Percentiles rank a stretch among this genome's conserved stretches.
These are phyloP conservation scores for Aspergillus ostianus DNA, from an alignment of 495 filamentous ascomycete species.

Conservation along the genomic window DNA sequence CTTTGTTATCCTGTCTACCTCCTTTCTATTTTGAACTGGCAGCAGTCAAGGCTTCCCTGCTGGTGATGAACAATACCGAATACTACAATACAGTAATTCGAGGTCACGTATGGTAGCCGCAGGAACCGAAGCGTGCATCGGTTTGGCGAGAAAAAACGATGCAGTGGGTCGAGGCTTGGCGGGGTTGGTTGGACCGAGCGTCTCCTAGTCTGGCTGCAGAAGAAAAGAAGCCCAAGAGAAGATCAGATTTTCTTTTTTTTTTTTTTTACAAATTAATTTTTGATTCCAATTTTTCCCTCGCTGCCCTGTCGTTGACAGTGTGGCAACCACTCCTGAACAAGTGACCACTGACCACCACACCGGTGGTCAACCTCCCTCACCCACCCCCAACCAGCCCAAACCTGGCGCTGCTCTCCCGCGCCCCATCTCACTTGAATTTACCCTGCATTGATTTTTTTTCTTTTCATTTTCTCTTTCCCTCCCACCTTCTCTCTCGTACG, in stretches of 20 bases:
- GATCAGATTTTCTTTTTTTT: slow-evolving; percentile 5
- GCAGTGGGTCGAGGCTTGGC: slow-evolving; percentile 20
- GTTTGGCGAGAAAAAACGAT: slow-evolving; percentile 19
- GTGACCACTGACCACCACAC: slow-evolving; percentile 3
- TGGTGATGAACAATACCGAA: too few relatives aligned
- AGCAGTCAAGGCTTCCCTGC: background rate
- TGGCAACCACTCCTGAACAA: slow-evolving; percentile 14
- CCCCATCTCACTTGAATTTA: slow-evolving; percentile 10
- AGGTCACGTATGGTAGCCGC: slow-evolving; percentile 23
- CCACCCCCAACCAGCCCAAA: slow-evolving; percentile 9
- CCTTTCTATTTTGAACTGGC: background rate
- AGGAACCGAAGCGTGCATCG: slow-evolving; percentile 27
- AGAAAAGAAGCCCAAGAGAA: slow-evolving; percentile 23
- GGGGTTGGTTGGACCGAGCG: slow-evolving; percentile 29
- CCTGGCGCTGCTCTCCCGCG: slow-evolving; percentile 20
- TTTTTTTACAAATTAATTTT: slow-evolving; percentile 6
- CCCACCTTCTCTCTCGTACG: slow-evolving; percentile 4
- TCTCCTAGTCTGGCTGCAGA: slow-evolving; percentile 16
- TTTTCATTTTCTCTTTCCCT: background rate
- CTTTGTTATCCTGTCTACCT: background rate
- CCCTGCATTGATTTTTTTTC: slow-evolving; percentile 4
- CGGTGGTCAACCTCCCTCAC: background rate
- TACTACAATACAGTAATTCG: too few relatives aligned
- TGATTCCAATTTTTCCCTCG: background rate
- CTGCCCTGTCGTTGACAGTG: slow-evolving; percentile 11